Evolutionary conservation across 495 filamentous ascomycete species (phyloP).

Genomic region (Immersiella caudata): DNA sequence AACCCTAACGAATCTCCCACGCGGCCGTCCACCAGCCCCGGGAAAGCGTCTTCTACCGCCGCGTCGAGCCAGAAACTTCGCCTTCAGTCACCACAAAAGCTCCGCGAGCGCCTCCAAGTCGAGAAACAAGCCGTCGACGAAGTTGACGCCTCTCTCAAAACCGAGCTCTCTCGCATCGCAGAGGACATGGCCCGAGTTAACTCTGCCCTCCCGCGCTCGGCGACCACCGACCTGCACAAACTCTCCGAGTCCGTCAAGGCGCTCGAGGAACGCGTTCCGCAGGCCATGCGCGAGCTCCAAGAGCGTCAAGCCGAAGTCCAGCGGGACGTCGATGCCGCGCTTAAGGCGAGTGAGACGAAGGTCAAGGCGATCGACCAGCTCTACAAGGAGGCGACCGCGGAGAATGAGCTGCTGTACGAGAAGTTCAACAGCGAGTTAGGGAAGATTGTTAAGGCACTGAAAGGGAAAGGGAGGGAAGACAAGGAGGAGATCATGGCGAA

Average conservation of each 20-base stretch:
- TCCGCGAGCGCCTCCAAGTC: slow-evolving; percentile 82
- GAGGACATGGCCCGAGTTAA: slow-evolving; percentile 75
- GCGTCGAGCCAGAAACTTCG: slow-evolving; percentile 66
- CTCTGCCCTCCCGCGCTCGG: slow-evolving; percentile 43
- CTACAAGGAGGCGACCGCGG: slow-evolving; percentile 83
- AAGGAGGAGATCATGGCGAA: slow-evolving; percentile 72
- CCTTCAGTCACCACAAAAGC: slow-evolving; percentile 88
- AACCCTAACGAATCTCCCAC: slow-evolving; percentile 32
- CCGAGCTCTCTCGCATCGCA: slow-evolving; percentile 79
- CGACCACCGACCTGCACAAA: slow-evolving; percentile 47
- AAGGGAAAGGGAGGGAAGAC: slow-evolving; percentile 66
- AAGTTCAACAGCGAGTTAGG: slow-evolving; percentile 89
- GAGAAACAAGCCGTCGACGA: slow-evolving; percentile 74
- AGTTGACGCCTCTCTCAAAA: slow-evolving; percentile 68
- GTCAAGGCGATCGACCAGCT: slow-evolving; percentile 84
- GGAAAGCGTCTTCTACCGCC: slow-evolving; percentile 27
- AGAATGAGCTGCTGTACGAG: slow-evolving; percentile 93
- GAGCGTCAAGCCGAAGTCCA: slow-evolving; percentile 63
- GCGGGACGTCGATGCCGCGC: slow-evolving; percentile 66
- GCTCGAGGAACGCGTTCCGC: slow-evolving; percentile 67
- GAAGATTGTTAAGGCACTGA: slow-evolving; percentile 76
- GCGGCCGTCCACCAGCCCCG: slow-evolving; percentile 41
- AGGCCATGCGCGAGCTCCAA: slow-evolving; percentile 61
- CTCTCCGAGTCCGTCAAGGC: slow-evolving; percentile 59
- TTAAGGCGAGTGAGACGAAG: slow-evolving; percentile 74